Base-by-base conservation (phyloP, 2,329 filamentous ascomycete species). In the Sporothrix phasma region DNA sequence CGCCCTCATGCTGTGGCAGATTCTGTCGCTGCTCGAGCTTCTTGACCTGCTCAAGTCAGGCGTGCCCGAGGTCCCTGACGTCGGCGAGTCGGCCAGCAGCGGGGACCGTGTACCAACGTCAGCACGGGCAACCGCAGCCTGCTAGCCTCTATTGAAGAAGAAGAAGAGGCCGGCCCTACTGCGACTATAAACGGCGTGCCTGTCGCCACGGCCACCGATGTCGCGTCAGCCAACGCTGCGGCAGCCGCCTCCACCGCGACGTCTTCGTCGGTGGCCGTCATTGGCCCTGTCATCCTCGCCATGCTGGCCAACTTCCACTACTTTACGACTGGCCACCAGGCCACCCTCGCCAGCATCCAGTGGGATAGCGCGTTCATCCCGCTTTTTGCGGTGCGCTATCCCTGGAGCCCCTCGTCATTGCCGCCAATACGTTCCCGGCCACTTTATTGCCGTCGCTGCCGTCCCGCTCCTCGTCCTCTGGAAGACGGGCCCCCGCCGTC, bases 241-340 rank as follows among this genome's bases (percentile, higher is more conserved):
- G 43, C 51, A 8, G 11, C 17, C 7, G 15, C 58, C 8, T 24
- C 83, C 5, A 46, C 54, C 11, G 97, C 45, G 91, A 86, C 19
- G 76, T 97, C 13, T 4, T 97, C 56, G 39, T 56, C 61, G 8
- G 45, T 66, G 6, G 86, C 86, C 51, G 81, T 91, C 6, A 88
- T 97, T 70, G 93, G 92, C 0, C 92, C 94, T 22, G 79, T 94
- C 45, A 81, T 95, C 67, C 83, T 97, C 29, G 93, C 87, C 11
- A 77, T 97, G n/a, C 84, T 99, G 0, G 94, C 92, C 66, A 91
- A 89, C 71, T 96, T 93, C 76, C 88, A 97, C 78, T 99, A 87
- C 79, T 99, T 99, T 84, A 97, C 96, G 73, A 99, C 94, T 0
- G 94, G 94, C 66, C 94, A 99, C 75, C 93, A 97, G 76, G 93